Evolutionary conservation across 441 rosid genomes (phyloP).

Genomic region (Biscutella laevigata): DNA sequence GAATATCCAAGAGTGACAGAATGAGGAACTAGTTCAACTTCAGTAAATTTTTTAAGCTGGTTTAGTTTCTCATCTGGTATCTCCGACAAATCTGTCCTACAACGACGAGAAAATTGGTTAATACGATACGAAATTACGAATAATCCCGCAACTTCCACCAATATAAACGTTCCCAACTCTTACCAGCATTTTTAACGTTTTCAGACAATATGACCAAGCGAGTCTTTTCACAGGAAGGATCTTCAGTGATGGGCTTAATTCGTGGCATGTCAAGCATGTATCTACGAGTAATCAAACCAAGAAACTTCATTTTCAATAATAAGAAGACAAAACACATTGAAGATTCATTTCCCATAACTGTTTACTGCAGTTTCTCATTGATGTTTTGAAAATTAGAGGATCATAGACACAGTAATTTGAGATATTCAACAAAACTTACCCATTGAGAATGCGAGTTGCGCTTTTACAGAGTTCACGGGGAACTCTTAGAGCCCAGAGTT

Average conservation of each 20-base stretch:
- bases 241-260: slow-evolving; percentile 72
- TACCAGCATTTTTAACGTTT: slow-evolving; percentile 48
- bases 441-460: slow-evolving; percentile 55
- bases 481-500: slow-evolving; percentile 68
- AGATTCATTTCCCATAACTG: not conserved
- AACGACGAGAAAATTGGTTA: slow-evolving; percentile 17
- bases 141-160: too few species aligned
- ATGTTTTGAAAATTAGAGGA: too few species aligned
- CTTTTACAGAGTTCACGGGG: slow-evolving; percentile 71
- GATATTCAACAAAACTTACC: slow-evolving; percentile 45
- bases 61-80: slow-evolving; percentile 48
- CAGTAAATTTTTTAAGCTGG: slow-evolving; percentile 51
- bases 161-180: not conserved
- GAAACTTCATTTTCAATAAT: not conserved
- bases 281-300: too few species aligned
- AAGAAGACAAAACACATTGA: too few species aligned
- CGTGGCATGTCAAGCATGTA: slow-evolving; percentile 76
- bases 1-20: slow-evolving; percentile 77
- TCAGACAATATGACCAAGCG: slow-evolving; percentile 72
- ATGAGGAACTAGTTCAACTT: slow-evolving; percentile 64
- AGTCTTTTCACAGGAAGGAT: slow-evolving; percentile 50
- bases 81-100: slow-evolving; percentile 57
- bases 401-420: too few species aligned
- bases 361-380: not conserved
- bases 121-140: too few species aligned